phyloP scores from a whole-genome alignment of 2,329 filamentous ascomycete species.

The Aspergillus ochraceus region DNA sequence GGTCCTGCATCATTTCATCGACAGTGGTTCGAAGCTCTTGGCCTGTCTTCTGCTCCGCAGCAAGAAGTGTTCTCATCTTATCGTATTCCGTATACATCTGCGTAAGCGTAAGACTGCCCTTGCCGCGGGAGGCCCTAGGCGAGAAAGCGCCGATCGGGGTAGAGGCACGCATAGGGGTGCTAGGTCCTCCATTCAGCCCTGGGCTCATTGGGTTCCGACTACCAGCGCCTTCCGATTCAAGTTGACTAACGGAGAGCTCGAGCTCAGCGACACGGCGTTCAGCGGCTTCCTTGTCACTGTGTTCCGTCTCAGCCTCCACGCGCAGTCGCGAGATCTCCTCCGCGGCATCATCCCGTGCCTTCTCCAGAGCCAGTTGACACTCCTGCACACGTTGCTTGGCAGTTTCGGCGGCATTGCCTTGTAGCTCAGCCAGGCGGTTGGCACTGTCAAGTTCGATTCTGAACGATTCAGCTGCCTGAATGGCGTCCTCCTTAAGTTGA shows the following conservation, averaged over 20 bases:
- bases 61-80: slow-evolving; percentile 66
- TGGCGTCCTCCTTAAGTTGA: slow-evolving; percentile 78
- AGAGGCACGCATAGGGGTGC: slow-evolving; percentile 51
- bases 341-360: slow-evolving; percentile 62
- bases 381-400: slow-evolving; percentile 62
- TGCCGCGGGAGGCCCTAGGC: slow-evolving; percentile 54
- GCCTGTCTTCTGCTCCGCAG: slow-evolving; percentile 70
- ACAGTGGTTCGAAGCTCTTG: slow-evolving; percentile 74
- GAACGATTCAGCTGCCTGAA: slow-evolving; percentile 81
- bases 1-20: slow-evolving; percentile 79
- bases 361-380: slow-evolving; percentile 56
- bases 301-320: slow-evolving; percentile 57
- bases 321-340: slow-evolving; percentile 56
- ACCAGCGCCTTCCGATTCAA: slow-evolving; percentile 55
- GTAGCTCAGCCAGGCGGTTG: slow-evolving; percentile 74
- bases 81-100: slow-evolving; percentile 65
- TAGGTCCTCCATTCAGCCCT: slow-evolving; percentile 51
- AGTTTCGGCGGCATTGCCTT: slow-evolving; percentile 59
- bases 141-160: slow-evolving; percentile 54
- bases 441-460: slow-evolving; percentile 81
- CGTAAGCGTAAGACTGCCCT: slow-evolving; percentile 58
- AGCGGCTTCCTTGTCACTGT: slow-evolving; percentile 60
- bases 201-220: slow-evolving; percentile 54
- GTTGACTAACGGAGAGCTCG: slow-evolving; percentile 61
- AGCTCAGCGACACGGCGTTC: slow-evolving; percentile 65